These are phyloP conservation scores for Dunaliella primolecta DNA, from an alignment of 139 green algal genomes.

Conservation along the genomic window DNA sequence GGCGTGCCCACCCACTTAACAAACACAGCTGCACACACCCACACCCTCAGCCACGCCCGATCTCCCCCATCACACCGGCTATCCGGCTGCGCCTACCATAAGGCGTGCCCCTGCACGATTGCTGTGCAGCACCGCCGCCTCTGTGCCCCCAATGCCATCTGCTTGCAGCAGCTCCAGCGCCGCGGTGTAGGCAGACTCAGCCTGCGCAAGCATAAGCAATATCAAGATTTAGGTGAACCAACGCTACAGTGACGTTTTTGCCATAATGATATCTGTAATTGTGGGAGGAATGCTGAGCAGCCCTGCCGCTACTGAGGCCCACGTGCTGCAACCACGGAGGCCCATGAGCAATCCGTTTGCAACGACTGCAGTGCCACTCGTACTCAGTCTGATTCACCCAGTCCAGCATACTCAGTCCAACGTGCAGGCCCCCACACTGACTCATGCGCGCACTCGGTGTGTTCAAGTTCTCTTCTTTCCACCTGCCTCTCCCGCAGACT, in stretches of 20 bases:
- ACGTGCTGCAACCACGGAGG: not conserved
- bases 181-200: constrained; percentile 2
- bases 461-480: no score
- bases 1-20: no score
- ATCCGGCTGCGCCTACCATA: constrained; percentile 32
- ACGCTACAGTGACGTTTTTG: no score
- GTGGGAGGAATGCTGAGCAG: not conserved
- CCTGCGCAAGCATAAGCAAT: not conserved
- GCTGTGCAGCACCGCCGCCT: constrained; percentile 40
- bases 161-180: not conserved
- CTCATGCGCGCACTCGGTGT: no score
- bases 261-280: no score
- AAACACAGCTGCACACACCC: no score
- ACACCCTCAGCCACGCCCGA: no score
- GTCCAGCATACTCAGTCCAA: no score
- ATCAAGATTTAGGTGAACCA: not conserved
- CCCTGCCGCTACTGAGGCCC: not conserved
- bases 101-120: constrained; percentile 39
- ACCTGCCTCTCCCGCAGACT: no score
- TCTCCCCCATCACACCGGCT: no score
- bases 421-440: no score
- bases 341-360: not conserved
- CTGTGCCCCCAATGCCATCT: not conserved
- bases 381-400: not conserved
- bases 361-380: not conserved